Conservation (phyloP, 768 basidiomycete genomes). For the Dictyophora rubrovolvata region DNA sequence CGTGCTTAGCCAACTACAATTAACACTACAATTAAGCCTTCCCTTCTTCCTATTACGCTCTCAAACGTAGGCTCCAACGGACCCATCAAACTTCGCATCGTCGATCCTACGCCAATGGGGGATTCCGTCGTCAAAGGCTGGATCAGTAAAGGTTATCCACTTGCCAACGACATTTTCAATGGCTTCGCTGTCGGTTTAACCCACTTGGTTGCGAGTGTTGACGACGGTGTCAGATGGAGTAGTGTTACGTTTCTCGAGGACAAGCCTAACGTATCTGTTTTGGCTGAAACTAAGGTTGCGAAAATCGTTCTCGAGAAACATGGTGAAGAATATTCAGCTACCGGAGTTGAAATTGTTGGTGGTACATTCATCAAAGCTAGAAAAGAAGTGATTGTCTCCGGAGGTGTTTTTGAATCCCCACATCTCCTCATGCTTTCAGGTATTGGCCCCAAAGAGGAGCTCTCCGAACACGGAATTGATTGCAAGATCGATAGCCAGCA, state of each 20-base stretch:
- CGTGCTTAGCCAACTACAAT: neutral
- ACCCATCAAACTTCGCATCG: neutral
- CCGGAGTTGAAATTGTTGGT: neutral
- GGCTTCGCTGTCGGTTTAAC: neutral
- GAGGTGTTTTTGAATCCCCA: neutral
- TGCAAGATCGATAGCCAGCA: neutral
- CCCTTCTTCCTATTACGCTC: neutral
- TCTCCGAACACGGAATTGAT: neutral
- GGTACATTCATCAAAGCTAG: neutral
- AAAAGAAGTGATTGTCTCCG: neutral
- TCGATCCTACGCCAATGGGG: neutral
- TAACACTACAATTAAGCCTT: neutral
- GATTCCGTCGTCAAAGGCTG: neutral
- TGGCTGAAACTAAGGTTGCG: neutral
- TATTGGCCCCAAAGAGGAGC: conserved; percentile 23
- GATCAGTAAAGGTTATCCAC: neutral
- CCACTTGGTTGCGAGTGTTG: neutral
- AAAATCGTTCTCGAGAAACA: neutral
- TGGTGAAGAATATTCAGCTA: neutral
- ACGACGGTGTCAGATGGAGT: neutral
- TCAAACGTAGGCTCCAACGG: neutral
- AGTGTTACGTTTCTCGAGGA: neutral
- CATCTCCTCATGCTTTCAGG: conserved; percentile 26
- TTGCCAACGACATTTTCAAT: neutral
- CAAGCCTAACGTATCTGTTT: neutral